These are phyloP conservation scores for Tricholoma saponaceum DNA, from an alignment of 768 basidiomycete genomes.

Conservation along the genomic window DNA sequence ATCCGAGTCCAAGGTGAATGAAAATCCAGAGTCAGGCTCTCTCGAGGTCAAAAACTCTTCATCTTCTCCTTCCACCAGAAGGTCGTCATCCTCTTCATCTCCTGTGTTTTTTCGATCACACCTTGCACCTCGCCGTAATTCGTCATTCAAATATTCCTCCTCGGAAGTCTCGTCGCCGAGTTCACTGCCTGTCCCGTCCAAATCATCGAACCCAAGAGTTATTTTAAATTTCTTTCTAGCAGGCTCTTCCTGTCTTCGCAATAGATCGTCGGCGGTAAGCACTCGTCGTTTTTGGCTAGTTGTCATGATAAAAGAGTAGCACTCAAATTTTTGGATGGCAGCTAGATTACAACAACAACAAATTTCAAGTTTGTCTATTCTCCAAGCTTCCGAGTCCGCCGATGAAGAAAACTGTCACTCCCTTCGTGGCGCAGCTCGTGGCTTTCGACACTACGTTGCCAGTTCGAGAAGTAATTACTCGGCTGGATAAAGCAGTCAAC, in stretches of 20 bases:
- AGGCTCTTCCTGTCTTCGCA: constrained; percentile 41
- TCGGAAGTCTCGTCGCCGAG: neutral
- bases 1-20: neutral
- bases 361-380: neutral
- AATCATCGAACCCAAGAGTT: constrained; percentile 1
- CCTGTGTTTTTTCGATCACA: neutral
- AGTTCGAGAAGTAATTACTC: constrained; percentile 36
- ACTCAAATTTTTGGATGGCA: neutral
- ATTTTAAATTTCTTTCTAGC: constrained; percentile 33
- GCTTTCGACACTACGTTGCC: constrained; percentile 37
- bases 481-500: constrained; percentile 40
- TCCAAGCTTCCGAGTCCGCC: neutral
- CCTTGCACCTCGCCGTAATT: neutral
- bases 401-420: constrained; percentile 27
- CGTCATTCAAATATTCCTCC: neutral
- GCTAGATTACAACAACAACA: neutral
- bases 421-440: constrained; percentile 37
- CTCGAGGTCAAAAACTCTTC: neutral
- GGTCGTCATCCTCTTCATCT: neutral
- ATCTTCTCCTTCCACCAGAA: neutral
- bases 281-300: neutral
- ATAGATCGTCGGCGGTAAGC: constrained; percentile 41
- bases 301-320: neutral
- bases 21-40: neutral
- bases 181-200: neutral